Evolutionary conservation across 768 basidiomycete species (phyloP), one percentile per base, ranked within the genome.

Genomic region (Termitomyces sp.): DNA sequence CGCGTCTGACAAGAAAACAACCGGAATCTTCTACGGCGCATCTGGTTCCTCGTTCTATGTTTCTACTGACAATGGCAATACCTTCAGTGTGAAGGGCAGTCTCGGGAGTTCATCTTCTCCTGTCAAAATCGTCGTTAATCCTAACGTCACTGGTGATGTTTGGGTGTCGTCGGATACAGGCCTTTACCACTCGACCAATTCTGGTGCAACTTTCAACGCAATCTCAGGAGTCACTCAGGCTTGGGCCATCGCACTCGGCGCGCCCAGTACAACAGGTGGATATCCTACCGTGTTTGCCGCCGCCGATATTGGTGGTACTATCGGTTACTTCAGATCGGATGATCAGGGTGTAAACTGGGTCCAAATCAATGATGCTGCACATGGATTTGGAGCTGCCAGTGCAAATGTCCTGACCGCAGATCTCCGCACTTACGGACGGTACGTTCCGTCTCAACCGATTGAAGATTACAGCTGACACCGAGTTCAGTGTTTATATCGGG

Each of bases 131-230:
- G 75, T 80, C 26, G 85, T 83, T 27, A 74, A 86, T 67, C 81
- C 81, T 16, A 71, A 67, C 54, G 73, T 80, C 4, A 79, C 80
- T 4, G 85, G 84, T 9, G 85, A 87, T 64, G 72, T 87, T 33
- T 87, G 85, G 84, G 83, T 86, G 2, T 84, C 83, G 1, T 81
- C 84, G 2, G 82, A 84, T 67, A 75, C 69, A 40, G 79, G 76
- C 22, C 69, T 87, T 27, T 85, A 81, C 79, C 83, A 84, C 67
- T 81, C 82, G 1, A 82, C 80, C 13, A 70, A 85, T 68, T 73
- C 65, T 16, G 84, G 85, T 0, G 65, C 76, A 0, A 72, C 79
- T 3, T 84, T 85, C 68, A 72, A 73, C n/a, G 63, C 78, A 6
- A 67, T 85, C 45, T 63, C 78, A 16, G 80, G 78, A 1, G 69